phyloP scores from a whole-genome alignment of 2,329 filamentous ascomycete species.

The Hyphodiscus sp. region DNA sequence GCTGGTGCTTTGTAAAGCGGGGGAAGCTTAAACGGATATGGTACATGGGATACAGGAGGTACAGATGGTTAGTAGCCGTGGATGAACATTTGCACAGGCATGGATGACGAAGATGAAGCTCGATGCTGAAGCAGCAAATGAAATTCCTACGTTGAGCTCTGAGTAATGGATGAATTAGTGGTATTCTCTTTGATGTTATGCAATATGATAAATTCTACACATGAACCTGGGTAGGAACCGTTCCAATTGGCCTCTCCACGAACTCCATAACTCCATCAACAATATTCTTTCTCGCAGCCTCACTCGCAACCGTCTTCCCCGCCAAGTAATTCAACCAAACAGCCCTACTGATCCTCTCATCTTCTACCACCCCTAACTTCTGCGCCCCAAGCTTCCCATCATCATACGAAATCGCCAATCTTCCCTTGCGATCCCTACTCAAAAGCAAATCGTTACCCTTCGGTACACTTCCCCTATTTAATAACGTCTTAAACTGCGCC shows the following conservation, averaged over 20 bases:
- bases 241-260: slow-evolving; percentile 81
- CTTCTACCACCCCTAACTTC: slow-evolving; percentile 64
- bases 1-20: slow-evolving; percentile 54
- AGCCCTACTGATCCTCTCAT: slow-evolving; percentile 73
- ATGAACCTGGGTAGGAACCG: slow-evolving; percentile 70
- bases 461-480: slow-evolving; percentile 72
- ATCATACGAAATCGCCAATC: slow-evolving; percentile 62
- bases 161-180: not conserved
- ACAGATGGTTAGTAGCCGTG: not conserved
- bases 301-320: slow-evolving; percentile 80
- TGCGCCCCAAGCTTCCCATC: slow-evolving; percentile 40
- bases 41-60: too few species aligned
- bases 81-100: not conserved
- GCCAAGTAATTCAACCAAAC: slow-evolving; percentile 89
- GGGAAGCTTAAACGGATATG: not conserved
- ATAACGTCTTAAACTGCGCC: slow-evolving; percentile 72
- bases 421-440: slow-evolving; percentile 58
- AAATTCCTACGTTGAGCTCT: not conserved
- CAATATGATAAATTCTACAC: slow-evolving; percentile 5
- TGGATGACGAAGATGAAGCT: not conserved
- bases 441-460: slow-evolving; percentile 76
- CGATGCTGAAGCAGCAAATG: not conserved
- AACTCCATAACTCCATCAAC: slow-evolving; percentile 84
- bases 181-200: not conserved
- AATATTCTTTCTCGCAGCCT: slow-evolving; percentile 71